Base-by-base conservation (phyloP, 805 yeast species). In the Ogataea kodamae region DNA sequence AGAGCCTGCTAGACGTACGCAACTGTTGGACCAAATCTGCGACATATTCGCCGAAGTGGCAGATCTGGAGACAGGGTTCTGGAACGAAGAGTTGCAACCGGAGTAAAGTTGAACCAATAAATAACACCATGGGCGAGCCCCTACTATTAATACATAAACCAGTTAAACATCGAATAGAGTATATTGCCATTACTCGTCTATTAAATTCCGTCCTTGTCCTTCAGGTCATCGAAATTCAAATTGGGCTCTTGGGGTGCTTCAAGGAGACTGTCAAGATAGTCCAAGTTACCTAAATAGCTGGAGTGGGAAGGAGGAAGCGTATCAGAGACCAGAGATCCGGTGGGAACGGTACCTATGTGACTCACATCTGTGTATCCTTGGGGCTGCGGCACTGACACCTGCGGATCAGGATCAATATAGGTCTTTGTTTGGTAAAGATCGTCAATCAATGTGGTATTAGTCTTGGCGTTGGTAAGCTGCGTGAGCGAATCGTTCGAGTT, bases 1-100 rank as follows among this genome's bases (percentile, higher is more conserved):
- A 13, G 20, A 22, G 30, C 74, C 77, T 37, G 54, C 50, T 8
- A 59, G 70, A 23, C 54, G 58, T 3, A 62, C 63, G n/a, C 62
- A 79, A 29, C 42, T 76, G 6, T 21, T 45, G 11, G 42, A 49
- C 12, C 69, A 67, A 39, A 57, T 82, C 30, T 68, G 74, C 1
- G 69, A 70, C 28, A 75, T 82, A 15, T 84, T 77, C 52, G 70
- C 69, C 11, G 64, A 71, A 18, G 87, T 79, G 7, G 68, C 78
- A 9, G 55, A 57, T 28, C 62, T 83, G 32, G 95, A 84, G 55
- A 65, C 74, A 15, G 67, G 62, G 14, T 84, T 84, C 52, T 84
- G 95, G 95, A 69, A 72, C 48, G n/a, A n/a, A n/a, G n/a, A n/a
- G n/a, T n/a, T n/a, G n/a, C n/a, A n/a, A n/a, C n/a, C n/a, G n/a